phyloP scores from a whole-genome alignment of 805 yeast species.

The Maudiozyma serrabonitensis region DNA sequence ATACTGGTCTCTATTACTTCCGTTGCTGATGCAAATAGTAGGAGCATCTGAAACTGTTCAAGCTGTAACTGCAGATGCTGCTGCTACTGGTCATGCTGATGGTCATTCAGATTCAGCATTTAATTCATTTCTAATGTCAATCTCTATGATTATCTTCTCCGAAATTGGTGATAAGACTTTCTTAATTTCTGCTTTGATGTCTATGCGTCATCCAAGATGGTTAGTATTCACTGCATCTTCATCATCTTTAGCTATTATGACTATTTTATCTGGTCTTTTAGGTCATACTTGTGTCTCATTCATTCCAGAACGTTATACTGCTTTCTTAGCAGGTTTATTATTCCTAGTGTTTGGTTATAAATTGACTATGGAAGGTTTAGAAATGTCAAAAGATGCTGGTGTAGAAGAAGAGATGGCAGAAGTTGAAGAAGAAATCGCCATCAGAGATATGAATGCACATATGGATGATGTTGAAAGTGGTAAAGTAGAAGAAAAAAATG shows the following conservation, averaged over 20 bases:
- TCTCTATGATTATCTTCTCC: constrained; percentile 86
- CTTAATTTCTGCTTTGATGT: constrained; percentile 93
- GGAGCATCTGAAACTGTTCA: background rate
- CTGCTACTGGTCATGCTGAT: background rate
- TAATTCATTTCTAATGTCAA: constrained; percentile 62
- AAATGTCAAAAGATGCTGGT: constrained; percentile 73
- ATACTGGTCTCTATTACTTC: background rate
- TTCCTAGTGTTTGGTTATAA: constrained; percentile 77
- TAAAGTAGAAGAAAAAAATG: constrained; percentile 5
- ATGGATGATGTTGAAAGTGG: constrained; percentile 57
- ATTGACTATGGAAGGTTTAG: constrained; percentile 69
- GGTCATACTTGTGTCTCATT: constrained; percentile 87
- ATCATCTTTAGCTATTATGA: constrained; percentile 79
- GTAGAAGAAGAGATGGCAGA: constrained; percentile 94
- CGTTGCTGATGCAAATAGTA: background rate
- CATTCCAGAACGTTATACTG: constrained; percentile 70
- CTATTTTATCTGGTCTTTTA: constrained; percentile 77
- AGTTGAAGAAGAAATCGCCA: constrained; percentile 86
- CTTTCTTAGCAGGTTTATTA: constrained; percentile 68
- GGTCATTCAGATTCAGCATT: background rate
- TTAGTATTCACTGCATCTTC: constrained; percentile 87
- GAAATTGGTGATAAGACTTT: constrained; percentile 98
- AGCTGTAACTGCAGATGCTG: background rate
- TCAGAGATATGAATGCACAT: constrained; percentile 43
- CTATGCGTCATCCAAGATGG: constrained; percentile 81